Evolutionary conservation across 2,329 filamentous ascomycete species (phyloP).

Genomic region (Colletotrichum incanum): DNA sequence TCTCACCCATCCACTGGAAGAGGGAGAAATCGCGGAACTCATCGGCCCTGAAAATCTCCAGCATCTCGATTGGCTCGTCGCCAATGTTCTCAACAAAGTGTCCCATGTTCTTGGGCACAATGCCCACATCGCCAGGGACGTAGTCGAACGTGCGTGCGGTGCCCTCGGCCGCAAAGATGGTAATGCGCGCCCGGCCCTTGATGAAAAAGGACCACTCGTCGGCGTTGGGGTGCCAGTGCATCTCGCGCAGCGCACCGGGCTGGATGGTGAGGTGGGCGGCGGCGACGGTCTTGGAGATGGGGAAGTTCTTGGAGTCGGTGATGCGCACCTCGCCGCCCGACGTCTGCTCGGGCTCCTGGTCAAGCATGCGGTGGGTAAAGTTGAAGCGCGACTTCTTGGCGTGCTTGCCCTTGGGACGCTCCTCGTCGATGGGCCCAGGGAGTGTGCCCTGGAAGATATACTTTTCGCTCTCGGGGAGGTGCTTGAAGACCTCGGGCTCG

Average conservation of each 20-base stretch:
- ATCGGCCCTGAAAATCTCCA: conserved; percentile 82
- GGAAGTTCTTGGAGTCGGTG: conserved; percentile 83
- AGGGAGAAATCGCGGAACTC: conserved; percentile 81
- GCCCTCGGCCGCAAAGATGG: conserved; percentile 80
- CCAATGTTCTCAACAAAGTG: conserved; percentile 88
- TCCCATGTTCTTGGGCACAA: conserved; percentile 83
- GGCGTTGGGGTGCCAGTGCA: conserved; percentile 87
- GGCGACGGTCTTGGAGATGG: conserved; percentile 80
- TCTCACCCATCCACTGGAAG: conserved; percentile 84
- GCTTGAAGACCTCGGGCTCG: conserved; percentile 77
- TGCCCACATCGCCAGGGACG: conserved; percentile 80
- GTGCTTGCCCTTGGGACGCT: conserved; percentile 72
- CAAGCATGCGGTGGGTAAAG: conserved; percentile 81
- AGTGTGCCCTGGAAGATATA: conserved; percentile 83
- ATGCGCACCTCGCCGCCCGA: conserved; percentile 82
- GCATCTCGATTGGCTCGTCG: conserved; percentile 81
- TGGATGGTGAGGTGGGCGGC: conserved; percentile 81
- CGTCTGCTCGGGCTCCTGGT: conserved; percentile 76
- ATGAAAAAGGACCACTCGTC: conserved; percentile 90
- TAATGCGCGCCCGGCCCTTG: conserved; percentile 78
- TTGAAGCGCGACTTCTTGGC: conserved; percentile 78
- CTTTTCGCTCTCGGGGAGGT: conserved; percentile 77
- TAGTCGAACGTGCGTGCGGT: conserved; percentile 84
- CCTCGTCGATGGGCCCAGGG: conserved; percentile 76
- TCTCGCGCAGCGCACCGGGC: conserved; percentile 81